These are phyloP conservation scores for Chaetomium globosum DNA, from an alignment of 2,329 filamentous ascomycete species.

Conservation along the genomic window DNA sequence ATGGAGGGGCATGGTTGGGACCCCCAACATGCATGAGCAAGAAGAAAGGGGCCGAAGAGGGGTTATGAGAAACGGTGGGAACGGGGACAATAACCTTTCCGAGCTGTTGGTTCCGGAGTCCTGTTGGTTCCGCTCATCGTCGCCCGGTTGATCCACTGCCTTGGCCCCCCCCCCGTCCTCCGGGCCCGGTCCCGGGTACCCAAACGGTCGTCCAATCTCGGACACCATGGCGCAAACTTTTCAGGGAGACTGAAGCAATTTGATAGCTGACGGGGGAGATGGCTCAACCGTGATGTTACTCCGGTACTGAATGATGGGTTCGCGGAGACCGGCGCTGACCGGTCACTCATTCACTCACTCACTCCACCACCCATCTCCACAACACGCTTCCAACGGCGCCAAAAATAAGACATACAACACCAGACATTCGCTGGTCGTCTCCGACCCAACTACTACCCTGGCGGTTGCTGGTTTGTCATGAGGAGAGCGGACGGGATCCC, in stretches of 20 bases:
- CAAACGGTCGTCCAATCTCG: neutral
- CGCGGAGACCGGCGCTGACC: no score
- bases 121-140: neutral
- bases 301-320: neutral
- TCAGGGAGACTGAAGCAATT: neutral
- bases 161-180: neutral
- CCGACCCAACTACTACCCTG: no score
- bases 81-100: neutral
- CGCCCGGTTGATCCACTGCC: neutral
- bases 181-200: conserved; percentile 6
- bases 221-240: neutral
- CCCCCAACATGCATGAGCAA: neutral
- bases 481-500: no score
- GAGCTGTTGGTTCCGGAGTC: neutral
- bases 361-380: no score
- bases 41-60: neutral
- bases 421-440: no score
- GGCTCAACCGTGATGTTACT: neutral
- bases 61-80: neutral
- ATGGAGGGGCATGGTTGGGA: neutral
- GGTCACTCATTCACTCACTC: no score
- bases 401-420: no score
- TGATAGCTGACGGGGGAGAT: neutral
- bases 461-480: no score
- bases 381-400: no score